Evolutionary conservation across 2,329 filamentous ascomycete species (phyloP).

Genomic region (Fusarium sp.): DNA sequence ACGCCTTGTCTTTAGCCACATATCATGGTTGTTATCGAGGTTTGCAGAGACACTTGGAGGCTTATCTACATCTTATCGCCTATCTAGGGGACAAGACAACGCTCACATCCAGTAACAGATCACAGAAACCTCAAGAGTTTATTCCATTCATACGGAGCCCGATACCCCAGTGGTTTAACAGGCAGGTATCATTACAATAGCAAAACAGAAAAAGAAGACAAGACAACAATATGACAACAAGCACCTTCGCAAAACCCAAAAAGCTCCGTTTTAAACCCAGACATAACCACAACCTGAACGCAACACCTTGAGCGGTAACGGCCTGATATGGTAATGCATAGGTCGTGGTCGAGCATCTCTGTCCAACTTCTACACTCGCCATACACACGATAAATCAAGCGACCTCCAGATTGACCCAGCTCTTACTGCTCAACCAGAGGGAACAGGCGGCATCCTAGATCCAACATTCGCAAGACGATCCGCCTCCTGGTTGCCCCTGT

Average conservation of each 20-base stretch:
- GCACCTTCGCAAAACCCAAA: not conserved
- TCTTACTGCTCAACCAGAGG: not conserved
- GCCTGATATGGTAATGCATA: constrained; percentile 13
- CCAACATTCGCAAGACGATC: constrained; percentile 79
- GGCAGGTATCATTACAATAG: constrained; percentile 24
- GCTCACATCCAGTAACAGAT: not conserved
- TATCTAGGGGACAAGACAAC: not conserved
- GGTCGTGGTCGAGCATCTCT: constrained; percentile 5
- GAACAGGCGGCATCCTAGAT: constrained; percentile 50
- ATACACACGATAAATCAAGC: constrained; percentile 1
- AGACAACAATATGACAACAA: constrained; percentile 8
- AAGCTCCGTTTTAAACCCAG: not conserved
- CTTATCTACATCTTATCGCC: not conserved
- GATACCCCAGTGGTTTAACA: constrained; percentile 9
- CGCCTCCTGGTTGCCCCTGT: constrained; percentile 84
- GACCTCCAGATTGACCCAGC: not conserved
- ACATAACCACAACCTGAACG: not conserved
- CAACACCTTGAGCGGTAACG: not conserved
- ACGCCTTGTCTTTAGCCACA: not conserved
- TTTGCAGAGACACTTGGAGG: not conserved
- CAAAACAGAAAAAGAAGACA: constrained; percentile 7
- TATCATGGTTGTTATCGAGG: not conserved
- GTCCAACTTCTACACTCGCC: not conserved
- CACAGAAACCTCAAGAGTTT: not conserved
- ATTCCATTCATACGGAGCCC: constrained; percentile 9